Evolutionary conservation across 129 eudicot genomes (phyloP).

Genomic region (Scalesia atractyloides): DNA sequence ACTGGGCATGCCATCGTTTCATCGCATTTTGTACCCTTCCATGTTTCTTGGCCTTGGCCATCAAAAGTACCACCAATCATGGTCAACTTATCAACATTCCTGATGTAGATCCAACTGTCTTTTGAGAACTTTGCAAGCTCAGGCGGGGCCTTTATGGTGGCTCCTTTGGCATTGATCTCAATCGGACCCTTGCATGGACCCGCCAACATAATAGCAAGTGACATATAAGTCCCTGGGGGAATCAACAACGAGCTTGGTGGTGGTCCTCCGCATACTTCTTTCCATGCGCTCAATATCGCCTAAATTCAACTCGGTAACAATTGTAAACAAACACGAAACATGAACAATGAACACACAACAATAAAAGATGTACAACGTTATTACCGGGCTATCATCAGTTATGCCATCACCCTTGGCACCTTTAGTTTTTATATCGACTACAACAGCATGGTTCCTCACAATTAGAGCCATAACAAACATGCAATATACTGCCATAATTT

Average conservation of each 20-base stretch:
- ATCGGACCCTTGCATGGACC: slow-evolving; percentile 56
- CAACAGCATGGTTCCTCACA: slow-evolving; percentile 24
- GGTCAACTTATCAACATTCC: slow-evolving; percentile 31
- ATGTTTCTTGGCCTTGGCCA: slow-evolving; percentile 55
- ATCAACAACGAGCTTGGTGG: slow-evolving; percentile 38
- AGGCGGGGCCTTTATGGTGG: slow-evolving; percentile 41
- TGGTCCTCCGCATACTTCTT: slow-evolving; percentile 41
- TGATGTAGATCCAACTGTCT: slow-evolving; percentile 42
- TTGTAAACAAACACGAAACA: neutral
- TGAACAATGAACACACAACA: neutral
- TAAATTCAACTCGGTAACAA: neutral
- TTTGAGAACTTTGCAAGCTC: slow-evolving; percentile 25
- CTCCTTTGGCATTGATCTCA: slow-evolving; percentile 36
- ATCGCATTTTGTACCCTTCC: slow-evolving; percentile 40
- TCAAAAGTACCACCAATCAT: slow-evolving; percentile 49
- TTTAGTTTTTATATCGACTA: slow-evolving; percentile 19
- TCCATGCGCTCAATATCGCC: slow-evolving; percentile 54
- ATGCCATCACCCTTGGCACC: slow-evolving; percentile 52
- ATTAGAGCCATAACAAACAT: slow-evolving; percentile 22
- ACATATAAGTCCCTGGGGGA: slow-evolving; percentile 40
- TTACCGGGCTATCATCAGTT: slow-evolving; percentile 40
- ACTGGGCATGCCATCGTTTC: neutral
- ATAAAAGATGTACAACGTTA: neutral
- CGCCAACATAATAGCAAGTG: slow-evolving; percentile 7
- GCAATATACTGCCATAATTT: slow-evolving; percentile 2